Evolutionary conservation across 2,329 filamentous ascomycete species (phyloP), one percentile per base, ranked within the genome.

Genomic region (Hypoxylon sp.): DNA sequence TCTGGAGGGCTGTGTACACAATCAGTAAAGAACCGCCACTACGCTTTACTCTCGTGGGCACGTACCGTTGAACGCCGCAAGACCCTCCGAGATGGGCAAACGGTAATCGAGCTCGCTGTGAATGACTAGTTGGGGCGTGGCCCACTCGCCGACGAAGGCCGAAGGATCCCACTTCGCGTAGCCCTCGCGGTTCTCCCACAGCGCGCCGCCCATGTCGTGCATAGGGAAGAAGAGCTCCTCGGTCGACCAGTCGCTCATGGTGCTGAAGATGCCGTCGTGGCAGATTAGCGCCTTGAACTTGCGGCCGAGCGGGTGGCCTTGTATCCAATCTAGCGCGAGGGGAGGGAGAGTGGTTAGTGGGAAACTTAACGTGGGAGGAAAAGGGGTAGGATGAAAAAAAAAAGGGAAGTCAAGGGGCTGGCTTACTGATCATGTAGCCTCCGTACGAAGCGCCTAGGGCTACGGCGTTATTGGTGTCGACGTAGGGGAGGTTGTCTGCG

Each of bases 41-140:
- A 17, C n/a, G 6, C 3, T 26, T n/a, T 20, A 8, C 28, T 20
- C 15, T 24, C 32, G 15, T 46, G 4, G 48, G 15, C 2, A 61
- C 65, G 11, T 59, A 68, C 65, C 59, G 68, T 97, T 96, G 80
- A 97, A 97, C 54, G 92, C 91, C 2, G 91, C 86, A 55, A 97
- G 78, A 0, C 93, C 94, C 77, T 97, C 94, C 0, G 90, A 88
- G 56, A 98, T 89, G 0, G 93, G 91, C 24, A 97, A 81, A 17
- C 94, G 87, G 75, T 97, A 98, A 77, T 98, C 94, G 30, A 95
- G 84, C 72, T 95, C 92, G 73, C 89, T 94, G 78, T 98, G 94
- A 56, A 98, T 93, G 64, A 87, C 89, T 65, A 99, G 82, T 78
- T 95, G 90, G 0, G 95, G 95, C 0, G 94, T 97, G 1, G 85